Percentiles rank a stretch among this genome's conserved stretches.
Conservation (phyloP, 805 yeast genomes). For the Saturnispora mendoncae region DNA sequence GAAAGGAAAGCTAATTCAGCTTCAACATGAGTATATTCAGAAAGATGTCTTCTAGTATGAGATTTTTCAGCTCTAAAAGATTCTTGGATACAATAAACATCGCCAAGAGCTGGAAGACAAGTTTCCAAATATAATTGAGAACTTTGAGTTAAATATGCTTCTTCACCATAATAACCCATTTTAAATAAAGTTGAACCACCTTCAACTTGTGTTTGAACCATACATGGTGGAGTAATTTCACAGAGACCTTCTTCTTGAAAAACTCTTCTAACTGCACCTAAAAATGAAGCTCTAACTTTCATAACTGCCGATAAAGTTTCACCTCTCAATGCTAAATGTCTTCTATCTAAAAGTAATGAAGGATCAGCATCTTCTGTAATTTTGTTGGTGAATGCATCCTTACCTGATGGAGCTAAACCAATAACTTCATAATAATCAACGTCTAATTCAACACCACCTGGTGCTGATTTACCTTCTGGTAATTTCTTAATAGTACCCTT, state of each 20-base stretch:
- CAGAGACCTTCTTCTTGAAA: conserved; percentile 63
- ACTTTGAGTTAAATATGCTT: conserved; percentile 92
- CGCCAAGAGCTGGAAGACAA: conserved; percentile 91
- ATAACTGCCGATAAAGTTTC: conserved; percentile 86
- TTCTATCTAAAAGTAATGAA: conserved; percentile 81
- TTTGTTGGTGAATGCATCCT: conserved; percentile 89
- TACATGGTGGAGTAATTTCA: conserved; percentile 98
- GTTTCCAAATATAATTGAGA: conserved; percentile 97
- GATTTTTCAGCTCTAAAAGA: conserved; percentile 99
- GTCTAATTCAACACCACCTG: conserved; percentile 90
- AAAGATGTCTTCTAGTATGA: conserved; percentile 95
- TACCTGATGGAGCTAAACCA: conserved; percentile 95
- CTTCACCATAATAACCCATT: conserved; percentile 92
- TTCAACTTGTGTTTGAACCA: conserved; percentile 99
- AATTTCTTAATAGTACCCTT: conserved; percentile 75
- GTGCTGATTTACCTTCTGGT: conserved; percentile 95
- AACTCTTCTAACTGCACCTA: conserved; percentile 66
- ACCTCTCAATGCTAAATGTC: conserved; percentile 95
- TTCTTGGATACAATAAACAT: conserved; percentile 95
- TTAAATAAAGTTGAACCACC: conserved; percentile 96
- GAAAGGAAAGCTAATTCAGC: conserved; percentile 82
- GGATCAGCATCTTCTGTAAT: conserved; percentile 93
- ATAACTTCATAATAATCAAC: conserved; percentile 85
- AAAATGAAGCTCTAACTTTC: conserved; percentile 83
- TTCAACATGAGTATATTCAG: conserved; percentile 96